These are phyloP conservation scores for Dipodascus geniculatus DNA, from an alignment of 805 yeast species.

Conservation along the genomic window DNA sequence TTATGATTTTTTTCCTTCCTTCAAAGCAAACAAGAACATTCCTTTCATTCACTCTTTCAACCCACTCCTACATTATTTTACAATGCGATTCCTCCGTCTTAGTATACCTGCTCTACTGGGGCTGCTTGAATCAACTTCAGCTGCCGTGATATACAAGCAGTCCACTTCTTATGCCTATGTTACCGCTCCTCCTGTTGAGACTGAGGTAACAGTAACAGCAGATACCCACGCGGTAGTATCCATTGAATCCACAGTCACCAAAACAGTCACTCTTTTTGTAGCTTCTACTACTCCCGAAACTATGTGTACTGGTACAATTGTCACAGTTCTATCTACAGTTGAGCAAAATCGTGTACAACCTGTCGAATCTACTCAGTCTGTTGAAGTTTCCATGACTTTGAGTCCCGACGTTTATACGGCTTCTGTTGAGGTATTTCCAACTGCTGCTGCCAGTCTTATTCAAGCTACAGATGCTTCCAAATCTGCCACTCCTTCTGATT, in stretches of 20 bases:
- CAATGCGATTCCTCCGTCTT: not conserved
- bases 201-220: not conserved
- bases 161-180: not conserved
- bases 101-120: not conserved
- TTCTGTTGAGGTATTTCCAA: not conserved
- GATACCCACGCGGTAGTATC: not conserved
- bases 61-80: not conserved
- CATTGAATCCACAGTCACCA: slow-evolving; percentile 15
- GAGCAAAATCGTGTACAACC: slow-evolving; percentile 25
- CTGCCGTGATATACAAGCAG: not conserved
- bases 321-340: slow-evolving; percentile 23
- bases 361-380: slow-evolving; percentile 20
- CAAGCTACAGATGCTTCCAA: not conserved
- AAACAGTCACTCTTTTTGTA: slow-evolving; percentile 19
- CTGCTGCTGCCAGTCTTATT: not conserved
- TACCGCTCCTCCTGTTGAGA: not conserved
- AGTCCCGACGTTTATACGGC: slow-evolving; percentile 15
- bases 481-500: not conserved
- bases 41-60: not conserved
- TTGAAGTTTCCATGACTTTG: slow-evolving; percentile 20
- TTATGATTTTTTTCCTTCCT: not conserved
- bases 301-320: slow-evolving; percentile 21
- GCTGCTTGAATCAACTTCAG: not conserved
- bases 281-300: slow-evolving; percentile 24
- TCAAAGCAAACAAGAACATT: not conserved